Percentiles rank a stretch among this genome's conserved stretches.
Conservation (phyloP, 805 yeast genomes). For the Lipomyces kockii region DNA sequence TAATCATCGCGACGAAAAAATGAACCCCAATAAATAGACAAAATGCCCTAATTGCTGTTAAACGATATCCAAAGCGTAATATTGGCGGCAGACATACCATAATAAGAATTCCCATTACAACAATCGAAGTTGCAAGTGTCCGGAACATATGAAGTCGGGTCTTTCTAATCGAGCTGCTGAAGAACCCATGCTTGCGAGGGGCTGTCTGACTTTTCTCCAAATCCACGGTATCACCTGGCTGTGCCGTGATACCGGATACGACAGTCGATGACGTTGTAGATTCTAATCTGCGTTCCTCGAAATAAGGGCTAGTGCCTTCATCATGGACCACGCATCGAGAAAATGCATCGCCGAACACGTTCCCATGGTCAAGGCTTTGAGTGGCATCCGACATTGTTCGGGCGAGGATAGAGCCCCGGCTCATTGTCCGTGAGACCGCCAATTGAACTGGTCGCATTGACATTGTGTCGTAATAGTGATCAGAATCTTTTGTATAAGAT, state of each 20-base stretch:
- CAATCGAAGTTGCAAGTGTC: neutral
- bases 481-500: neutral
- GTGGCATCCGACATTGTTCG: constrained; percentile 2
- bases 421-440: neutral
- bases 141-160: constrained; percentile 6
- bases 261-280: neutral
- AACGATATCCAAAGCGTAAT: neutral
- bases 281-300: neutral
- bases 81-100: constrained; percentile 9
- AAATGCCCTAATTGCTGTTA: constrained; percentile 40
- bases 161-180: constrained; percentile 15
- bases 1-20: constrained; percentile 45
- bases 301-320: constrained; percentile 2
- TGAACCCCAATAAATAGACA: constrained; percentile 58
- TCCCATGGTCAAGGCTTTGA: neutral
- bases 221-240: neutral
- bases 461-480: neutral
- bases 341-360: neutral
- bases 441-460: neutral
- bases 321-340: constrained; percentile 1
- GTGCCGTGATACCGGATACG: neutral
- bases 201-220: constrained; percentile 1
- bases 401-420: neutral
- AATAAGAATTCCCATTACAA: constrained; percentile 19
- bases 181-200: constrained; percentile 24